Evolutionary conservation across 345 rosid genomes (phyloP).

Genomic region (Hypericum androsaemum): DNA sequence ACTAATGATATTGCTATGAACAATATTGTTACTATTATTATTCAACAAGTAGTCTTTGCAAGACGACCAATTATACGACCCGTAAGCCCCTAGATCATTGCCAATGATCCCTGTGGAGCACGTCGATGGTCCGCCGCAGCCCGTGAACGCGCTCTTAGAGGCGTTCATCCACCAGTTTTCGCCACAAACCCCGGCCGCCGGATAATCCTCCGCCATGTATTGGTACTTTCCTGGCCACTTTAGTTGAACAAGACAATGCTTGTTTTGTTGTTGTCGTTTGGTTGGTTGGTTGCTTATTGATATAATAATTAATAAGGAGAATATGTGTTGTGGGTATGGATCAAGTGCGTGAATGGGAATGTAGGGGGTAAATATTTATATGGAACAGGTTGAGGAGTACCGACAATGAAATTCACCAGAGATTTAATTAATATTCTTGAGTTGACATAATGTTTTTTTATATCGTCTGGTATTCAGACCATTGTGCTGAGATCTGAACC

Average conservation of each 20-base stretch:
- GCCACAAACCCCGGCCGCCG: constrained; percentile 37
- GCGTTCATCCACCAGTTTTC: constrained; percentile 54
- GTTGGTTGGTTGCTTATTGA: background rate
- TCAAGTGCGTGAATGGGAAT: background rate
- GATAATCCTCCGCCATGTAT: constrained; percentile 67
- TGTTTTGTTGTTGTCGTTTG: background rate
- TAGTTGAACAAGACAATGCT: background rate
- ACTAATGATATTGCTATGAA: background rate
- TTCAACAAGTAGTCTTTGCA: too few relatives aligned
- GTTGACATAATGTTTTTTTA: constrained; percentile 26
- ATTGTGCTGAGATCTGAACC: too few relatives aligned
- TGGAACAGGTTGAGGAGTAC: constrained; percentile 22
- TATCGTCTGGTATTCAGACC: too few relatives aligned
- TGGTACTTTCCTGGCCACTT: background rate
- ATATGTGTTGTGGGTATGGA: background rate
- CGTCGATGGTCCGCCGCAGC: constrained; percentile 28
- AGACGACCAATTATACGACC: too few relatives aligned
- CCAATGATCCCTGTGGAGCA: constrained; percentile 20
- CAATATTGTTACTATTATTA: too few relatives aligned
- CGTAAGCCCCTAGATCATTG: too few relatives aligned
- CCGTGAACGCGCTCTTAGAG: constrained; percentile 23
- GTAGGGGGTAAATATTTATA: constrained; percentile 17
- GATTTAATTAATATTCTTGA: constrained; percentile 5
- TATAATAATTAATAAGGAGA: background rate
- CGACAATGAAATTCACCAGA: constrained; percentile 29